Evolutionary conservation across 2,329 filamentous ascomycete genomes (phyloP), one percentile per base, ranked within the genome.

Genomic region (Seiridium unicorne): DNA sequence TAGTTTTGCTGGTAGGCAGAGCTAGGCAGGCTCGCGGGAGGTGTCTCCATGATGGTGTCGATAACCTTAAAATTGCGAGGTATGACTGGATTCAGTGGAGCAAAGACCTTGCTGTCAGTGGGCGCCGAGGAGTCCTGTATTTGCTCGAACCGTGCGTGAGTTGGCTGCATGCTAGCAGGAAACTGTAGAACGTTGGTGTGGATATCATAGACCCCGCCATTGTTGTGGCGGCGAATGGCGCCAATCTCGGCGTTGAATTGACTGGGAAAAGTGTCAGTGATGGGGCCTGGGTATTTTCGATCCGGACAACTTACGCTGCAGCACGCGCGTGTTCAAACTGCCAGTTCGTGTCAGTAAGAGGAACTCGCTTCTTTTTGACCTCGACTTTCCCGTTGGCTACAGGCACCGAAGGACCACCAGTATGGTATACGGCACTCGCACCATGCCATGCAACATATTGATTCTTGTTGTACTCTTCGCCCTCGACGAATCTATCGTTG

Each of bases 401-500:
- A 2, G 92, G 92, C n/a, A 91, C 87, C 31, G 89, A 88, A 1
- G 92, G 91, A 1, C 84, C 85, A 60, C 88, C 89, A 10, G 91
- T 92, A 73, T 98, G 93, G 73, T 99, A 99, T 32, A 99, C 95
- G 44, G 91, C 89, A 73, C 94, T 98, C 53, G 95, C 95, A 55
- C 95, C 95, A 73, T 97, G 93, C 95, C 95, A 99, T 35, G 95
- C 95, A 35, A 99, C 95, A 71, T 97, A 99, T 74, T 97, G 93
- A 72, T 99, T 99, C 78, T 94, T 93, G 81, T 99, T 97, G 82
- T 99, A 99, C n/a, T 88, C 83, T 72, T 96, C 90, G 44, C 89
- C 91, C 7, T 84, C 84, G 34, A 93, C 85, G 47, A 93, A 84
- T 62, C 83, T 84, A 74, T 99, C 95, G 62, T 93, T 89, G 0